Evolutionary conservation across 2,329 filamentous ascomycete genomes (phyloP).

Genomic region (Pleochaeta shiraiana): DNA sequence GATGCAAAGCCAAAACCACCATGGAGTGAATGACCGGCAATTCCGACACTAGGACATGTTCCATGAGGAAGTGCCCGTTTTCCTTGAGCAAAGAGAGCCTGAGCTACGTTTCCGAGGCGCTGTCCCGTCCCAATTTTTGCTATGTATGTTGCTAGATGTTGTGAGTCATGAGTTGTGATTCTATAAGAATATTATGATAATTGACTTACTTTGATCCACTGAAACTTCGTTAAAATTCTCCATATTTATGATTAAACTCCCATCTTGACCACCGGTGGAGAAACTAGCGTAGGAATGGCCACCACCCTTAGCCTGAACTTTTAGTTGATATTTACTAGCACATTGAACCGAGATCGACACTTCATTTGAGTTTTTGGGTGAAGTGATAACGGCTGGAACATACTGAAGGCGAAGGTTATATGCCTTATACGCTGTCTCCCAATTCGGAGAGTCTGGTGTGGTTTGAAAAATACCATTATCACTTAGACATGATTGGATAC

Average conservation of each 20-base stretch:
- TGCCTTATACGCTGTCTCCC: background rate
- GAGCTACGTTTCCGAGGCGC: constrained; percentile 24
- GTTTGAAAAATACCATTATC: background rate
- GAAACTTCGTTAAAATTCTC: constrained; percentile 28
- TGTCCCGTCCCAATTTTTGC: constrained; percentile 21
- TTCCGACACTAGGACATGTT: constrained; percentile 24
- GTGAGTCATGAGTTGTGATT: background rate
- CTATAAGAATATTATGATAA: background rate
- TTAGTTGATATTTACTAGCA: constrained; percentile 22
- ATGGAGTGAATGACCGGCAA: constrained; percentile 26
- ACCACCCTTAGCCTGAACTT: constrained; percentile 30
- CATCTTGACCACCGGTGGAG: constrained; percentile 26
- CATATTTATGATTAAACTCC: constrained; percentile 31
- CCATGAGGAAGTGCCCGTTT: constrained; percentile 23
- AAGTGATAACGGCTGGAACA: constrained; percentile 9
- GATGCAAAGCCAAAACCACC: constrained; percentile 25
- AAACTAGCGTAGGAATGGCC: constrained; percentile 32
- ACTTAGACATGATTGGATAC: background rate
- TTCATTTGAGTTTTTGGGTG: constrained; percentile 16
- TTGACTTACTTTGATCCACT: constrained; percentile 22
- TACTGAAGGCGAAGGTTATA: background rate
- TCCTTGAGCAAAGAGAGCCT: constrained; percentile 18
- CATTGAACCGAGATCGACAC: constrained; percentile 26
- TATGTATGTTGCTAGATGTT: constrained; percentile 7
- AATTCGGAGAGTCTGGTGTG: background rate